Evolutionary conservation across 129 eudicot genomes (phyloP).

Genomic region (Ambrosia artemisiifolia): DNA sequence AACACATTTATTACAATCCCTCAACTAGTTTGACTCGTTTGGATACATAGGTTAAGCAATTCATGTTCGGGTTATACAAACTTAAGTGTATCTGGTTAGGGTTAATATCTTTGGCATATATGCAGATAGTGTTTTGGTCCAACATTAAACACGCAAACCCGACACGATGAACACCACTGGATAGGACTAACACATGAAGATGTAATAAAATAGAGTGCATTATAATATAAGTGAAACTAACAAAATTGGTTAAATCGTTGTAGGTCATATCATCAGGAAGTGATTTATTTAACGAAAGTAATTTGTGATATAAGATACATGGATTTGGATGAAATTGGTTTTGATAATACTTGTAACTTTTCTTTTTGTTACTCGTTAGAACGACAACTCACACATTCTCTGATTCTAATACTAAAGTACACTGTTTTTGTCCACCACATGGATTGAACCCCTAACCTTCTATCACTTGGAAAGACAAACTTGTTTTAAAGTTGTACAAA

Average conservation of each 20-base stretch:
- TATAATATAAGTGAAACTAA: conserved; percentile 41
- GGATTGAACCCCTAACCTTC: too few species aligned
- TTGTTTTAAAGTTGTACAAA: background rate
- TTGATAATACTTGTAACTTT: background rate
- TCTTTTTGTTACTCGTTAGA: background rate
- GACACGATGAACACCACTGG: background rate
- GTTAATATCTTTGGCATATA: background rate
- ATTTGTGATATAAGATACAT: background rate
- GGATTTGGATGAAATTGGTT: conserved; percentile 17
- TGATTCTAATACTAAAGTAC: too few species aligned
- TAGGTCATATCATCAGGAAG: conserved; percentile 41
- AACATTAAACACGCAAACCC: background rate
- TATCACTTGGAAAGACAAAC: background rate
- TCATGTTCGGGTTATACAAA: background rate
- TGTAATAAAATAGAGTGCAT: background rate
- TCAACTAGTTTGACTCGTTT: background rate
- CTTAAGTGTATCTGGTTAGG: background rate
- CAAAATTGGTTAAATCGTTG: conserved; percentile 59
- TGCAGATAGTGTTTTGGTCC: background rate
- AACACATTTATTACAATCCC: background rate
- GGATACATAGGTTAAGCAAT: background rate
- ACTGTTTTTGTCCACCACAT: too few species aligned
- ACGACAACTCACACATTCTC: too few species aligned
- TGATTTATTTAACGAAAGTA: conserved; percentile 48
- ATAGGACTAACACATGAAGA: conserved; percentile 11